Base-by-base conservation (phyloP, 345 rosid genomes). In the Pseudoturritis turrita region DNA sequence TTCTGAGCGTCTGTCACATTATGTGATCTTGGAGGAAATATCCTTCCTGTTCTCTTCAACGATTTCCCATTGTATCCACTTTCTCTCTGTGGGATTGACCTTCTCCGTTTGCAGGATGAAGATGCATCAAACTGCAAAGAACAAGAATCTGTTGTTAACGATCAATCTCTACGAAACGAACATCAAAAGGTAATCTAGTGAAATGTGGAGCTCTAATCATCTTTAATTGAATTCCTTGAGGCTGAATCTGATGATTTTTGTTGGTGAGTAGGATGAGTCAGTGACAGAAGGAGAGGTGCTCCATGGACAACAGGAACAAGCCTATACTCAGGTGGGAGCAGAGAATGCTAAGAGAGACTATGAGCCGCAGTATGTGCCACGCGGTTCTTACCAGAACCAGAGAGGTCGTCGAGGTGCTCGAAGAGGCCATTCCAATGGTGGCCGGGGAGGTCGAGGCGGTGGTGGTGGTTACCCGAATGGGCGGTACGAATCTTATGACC, bases 391-490 rank as follows among this genome's bases (percentile, higher is more conserved):
- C 71, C 95, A 81, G 82, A 87, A 85, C 81, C 87, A 86, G 62
- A 81, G 94, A 29, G 86, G 87, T 63, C 82, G 87, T n/a, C 73
- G 90, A 31, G 80, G 89, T 51, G 62, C 15, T 22, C 49, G 73
- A 31, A 68, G 85, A 46, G 82, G 91, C 35, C 81, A 86, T 58
- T 70, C 82, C 49, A 90, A 85, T 74, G 96, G 90, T 74, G 96
- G 90, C 22, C 88, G 88, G 44, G 93, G 97, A 31, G 92, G 96
- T 50, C 81, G 90, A 40, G 81, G 88, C 22, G 85, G 71, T 52
- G 61, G 89, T 53, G 85, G 89, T 43, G 86, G 96, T 56, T 81
- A 88, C 78, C 86, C 83, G 75, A 89, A 88, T 80, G 98, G 92
- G 53, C 86, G 91, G 5, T 57, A 58, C 70, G 72, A 71, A 26